Evolutionary conservation across 345 rosid species (phyloP), one percentile per base, ranked within the genome.

Genomic region (Dipteronia dyeriana): DNA sequence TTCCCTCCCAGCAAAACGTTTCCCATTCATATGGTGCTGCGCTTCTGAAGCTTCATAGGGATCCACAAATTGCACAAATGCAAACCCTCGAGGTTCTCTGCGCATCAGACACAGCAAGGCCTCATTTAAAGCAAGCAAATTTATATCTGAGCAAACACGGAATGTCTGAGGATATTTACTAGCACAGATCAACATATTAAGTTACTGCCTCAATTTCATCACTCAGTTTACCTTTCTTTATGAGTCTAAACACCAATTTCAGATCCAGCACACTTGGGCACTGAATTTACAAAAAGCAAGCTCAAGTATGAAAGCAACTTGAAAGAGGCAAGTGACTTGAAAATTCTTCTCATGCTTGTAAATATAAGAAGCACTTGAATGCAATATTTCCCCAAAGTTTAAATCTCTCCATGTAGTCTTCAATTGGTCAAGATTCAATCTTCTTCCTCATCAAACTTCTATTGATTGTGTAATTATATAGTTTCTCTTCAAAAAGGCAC

Each of bases 81-180:
- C 99, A 92, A 96, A 94, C 29, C 98, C 99, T 49, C 97, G 90
- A 64, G 98, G 99, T 83, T 91, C 85, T 84, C 99, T 96, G 85
- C 79, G 84, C 41, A 57, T 60, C 72, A 61, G 22, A 76, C 51
- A 80, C 51, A 43, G 10, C 10, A 78, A 75, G 45, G 47, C 22
- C 70, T 82, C 82, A 83, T 76, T 65, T 70, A 74, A 76, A 20
- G 61, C 23, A 74, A 22, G 45, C 39, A 66, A 79, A 57, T 62
- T 61, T 26, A n/a, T 26, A 41, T 8, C 78, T 54, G 71, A 61
- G 65, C 79, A 73, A 82, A 49, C 59, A 76, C 29, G n/a, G 17
- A 78, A 54, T 54, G 60, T 23, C 59, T 20, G 49, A 81, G 19
- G 57, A 73, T 23, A 20, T 19, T 31, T n/a, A 29, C 68, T 53